Base-by-base conservation (phyloP, 352 stramenopile genomes). In the Phytopythium oedochilum region DNA sequence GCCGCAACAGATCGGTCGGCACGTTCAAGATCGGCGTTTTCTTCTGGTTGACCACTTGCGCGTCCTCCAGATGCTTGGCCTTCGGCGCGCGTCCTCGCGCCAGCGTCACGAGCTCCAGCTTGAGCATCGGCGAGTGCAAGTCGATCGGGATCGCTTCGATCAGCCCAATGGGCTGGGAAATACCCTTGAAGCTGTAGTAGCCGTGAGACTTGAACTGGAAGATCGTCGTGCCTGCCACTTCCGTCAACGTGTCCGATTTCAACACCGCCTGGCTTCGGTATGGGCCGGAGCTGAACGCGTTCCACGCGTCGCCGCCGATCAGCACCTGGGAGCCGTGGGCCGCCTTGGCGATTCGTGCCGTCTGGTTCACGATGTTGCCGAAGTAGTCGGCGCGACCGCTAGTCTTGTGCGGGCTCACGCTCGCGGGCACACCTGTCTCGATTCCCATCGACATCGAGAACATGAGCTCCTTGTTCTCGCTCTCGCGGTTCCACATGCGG, bases 371-470 rank as follows among this genome's bases (percentile, higher is more conserved):
- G 57, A 95, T 94, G 63, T 93, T 93, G 45, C 86, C 86, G 45
- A 95, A 95, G 64, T 95, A 95, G 62, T 95, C 86, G 11, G 86
- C 86, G 18, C 86, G 83, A 18, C 86, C 86, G 58, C 83, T 95
- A 14, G 86, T 93, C 58, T 93, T 95, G 68, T 95, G 86, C 8
- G 86, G 86, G 54, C 81, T 92, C 59, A 95, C 83, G 64, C 82
- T 92, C 8, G 84, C 83, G 4, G 86, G 86, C 18, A 91, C 64
- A 17, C 86, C 86, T 4, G 79, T 91, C 53, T 95, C 86, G 28
- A 93, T 82, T 11, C 86, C 86, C 78, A 95, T 95, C 0, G 83
- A 92, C 75, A 95, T 95, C 12, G 77, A 88, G 53, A 95, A 94
- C 55, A 82, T 82, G 12, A 91, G 70, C 53, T 91, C 83, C 55